Evolutionary conservation across 441 rosid species (phyloP), one percentile per base, ranked within the genome.

Genomic region (Raphanus hybrid): DNA sequence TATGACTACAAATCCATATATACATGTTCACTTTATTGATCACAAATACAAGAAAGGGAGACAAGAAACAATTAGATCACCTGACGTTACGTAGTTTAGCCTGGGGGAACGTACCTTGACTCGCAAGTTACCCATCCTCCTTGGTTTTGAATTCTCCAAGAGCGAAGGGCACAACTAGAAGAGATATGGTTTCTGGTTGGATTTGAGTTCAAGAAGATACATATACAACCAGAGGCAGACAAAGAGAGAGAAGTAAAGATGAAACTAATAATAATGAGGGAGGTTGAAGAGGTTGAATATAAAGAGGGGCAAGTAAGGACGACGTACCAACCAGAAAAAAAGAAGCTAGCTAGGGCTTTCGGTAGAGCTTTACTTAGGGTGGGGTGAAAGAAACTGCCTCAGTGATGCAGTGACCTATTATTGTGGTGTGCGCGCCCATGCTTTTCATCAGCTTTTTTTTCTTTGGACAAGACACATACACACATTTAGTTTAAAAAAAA

Each of bases 351-450:
- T 73, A 74, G 82, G 78, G 82, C 45, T 74, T 73, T 60, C 29
- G 57, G 34, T 73, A 73, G 64, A 73, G 73, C 66, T 72, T 54
- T 64, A 70, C 6, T 57, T 78, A 79, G 78, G 62, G 78, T 74
- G 74, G 81, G 77, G 63, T 78, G 59, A 78, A 78, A 78, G 76
- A 77, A 71, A 77, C 34, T 78, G 64, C 52, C 57, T 73, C 81
- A 73, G 77, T 73, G 66, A 73, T 67, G 39, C 81, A 78, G 78
- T 78, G 54, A 68, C 74, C 81, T 78, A 78, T 67, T 23, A 71
- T 72, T 78, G 66, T 60, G 67, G 55, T 23, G 80, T 71, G 69
- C 55, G 20, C 41, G 20, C 58, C 81, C 78, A 73, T 78, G 52
- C 74, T 52, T 78, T 69, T 32, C 34, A 41, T 43, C 73, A 50